These are phyloP conservation scores for Trichoderma koningii DNA, from an alignment of 2,329 filamentous ascomycete genomes.

Conservation along the genomic window DNA sequence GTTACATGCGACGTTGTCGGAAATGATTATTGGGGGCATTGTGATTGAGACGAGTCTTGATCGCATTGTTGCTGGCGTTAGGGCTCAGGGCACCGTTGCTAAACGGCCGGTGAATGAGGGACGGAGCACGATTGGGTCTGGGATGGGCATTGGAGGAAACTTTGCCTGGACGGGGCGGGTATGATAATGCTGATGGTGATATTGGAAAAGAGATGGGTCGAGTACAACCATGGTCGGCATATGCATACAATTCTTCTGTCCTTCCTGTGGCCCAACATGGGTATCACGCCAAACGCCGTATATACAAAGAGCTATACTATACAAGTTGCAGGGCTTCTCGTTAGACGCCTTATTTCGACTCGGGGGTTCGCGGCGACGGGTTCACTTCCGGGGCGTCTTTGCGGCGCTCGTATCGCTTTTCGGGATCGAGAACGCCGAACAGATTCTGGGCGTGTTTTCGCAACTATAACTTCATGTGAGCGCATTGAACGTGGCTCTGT, in stretches of 20 bases:
- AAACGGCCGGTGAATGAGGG: constrained; percentile 78
- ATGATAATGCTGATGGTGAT: constrained; percentile 30
- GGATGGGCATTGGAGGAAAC: constrained; percentile 58
- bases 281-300: constrained; percentile 38
- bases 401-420: constrained; percentile 47
- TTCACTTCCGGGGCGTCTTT: constrained; percentile 42
- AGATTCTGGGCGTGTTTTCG: constrained; percentile 42
- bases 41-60: constrained; percentile 92
- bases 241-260: constrained; percentile 30
- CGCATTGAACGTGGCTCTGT: not conserved
- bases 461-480: constrained; percentile 36
- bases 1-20: constrained; percentile 82
- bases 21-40: constrained; percentile 95
- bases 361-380: constrained; percentile 33
- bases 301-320: constrained; percentile 31
- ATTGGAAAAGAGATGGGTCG: constrained; percentile 28
- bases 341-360: constrained; percentile 34
- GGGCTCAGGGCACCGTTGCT: constrained; percentile 72
- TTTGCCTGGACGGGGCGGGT: constrained; percentile 56
- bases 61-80: constrained; percentile 83
- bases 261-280: constrained; percentile 10
- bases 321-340: constrained; percentile 27
- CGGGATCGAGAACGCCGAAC: constrained; percentile 46
- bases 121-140: constrained; percentile 49
- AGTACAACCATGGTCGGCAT: constrained; percentile 31